Conservation (phyloP, 257 asterid genomes). For the Solanum pimpinellifolium region DNA sequence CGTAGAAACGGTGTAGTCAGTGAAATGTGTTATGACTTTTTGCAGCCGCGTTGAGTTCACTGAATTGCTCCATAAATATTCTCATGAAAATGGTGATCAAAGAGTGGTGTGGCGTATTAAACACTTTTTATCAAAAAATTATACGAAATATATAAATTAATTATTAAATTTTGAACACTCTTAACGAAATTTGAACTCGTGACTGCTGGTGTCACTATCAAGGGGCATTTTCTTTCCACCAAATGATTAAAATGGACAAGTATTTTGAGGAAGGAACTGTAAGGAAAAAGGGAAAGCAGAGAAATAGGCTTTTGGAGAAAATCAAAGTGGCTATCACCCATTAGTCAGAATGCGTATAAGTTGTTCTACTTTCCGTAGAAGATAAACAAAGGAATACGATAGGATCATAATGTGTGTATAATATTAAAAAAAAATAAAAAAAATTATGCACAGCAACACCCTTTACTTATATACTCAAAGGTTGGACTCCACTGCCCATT, state of each 20-base stretch:
- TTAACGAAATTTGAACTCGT: too few relatives aligned
- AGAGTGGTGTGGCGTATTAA: too few relatives aligned
- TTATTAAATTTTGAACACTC: too few relatives aligned
- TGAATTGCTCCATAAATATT: neutral
- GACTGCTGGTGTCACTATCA: neutral
- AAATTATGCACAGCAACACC: neutral
- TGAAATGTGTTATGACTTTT: neutral
- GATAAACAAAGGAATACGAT: constrained; percentile 12
- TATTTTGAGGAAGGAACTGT: constrained; percentile 18
- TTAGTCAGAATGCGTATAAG: constrained; percentile 2
- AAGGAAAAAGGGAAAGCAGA: neutral
- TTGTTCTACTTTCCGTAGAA: constrained; percentile 37
- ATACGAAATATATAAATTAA: too few relatives aligned
- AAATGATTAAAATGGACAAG: constrained; percentile 30
- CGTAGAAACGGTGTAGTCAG: neutral
- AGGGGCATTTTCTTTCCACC: neutral
- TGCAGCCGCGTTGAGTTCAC: neutral
- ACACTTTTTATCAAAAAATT: too few relatives aligned
- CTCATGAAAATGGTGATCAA: neutral
- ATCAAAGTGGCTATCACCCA: constrained; percentile 13
- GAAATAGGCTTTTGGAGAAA: constrained; percentile 11
- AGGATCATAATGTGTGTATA: neutral
- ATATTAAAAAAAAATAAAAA: neutral
- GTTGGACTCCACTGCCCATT: neutral
- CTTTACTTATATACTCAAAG: neutral